Evolutionary conservation across 2,329 filamentous ascomycete species (phyloP), one percentile per base, ranked within the genome.

Genomic region (Penicillium freii): DNA sequence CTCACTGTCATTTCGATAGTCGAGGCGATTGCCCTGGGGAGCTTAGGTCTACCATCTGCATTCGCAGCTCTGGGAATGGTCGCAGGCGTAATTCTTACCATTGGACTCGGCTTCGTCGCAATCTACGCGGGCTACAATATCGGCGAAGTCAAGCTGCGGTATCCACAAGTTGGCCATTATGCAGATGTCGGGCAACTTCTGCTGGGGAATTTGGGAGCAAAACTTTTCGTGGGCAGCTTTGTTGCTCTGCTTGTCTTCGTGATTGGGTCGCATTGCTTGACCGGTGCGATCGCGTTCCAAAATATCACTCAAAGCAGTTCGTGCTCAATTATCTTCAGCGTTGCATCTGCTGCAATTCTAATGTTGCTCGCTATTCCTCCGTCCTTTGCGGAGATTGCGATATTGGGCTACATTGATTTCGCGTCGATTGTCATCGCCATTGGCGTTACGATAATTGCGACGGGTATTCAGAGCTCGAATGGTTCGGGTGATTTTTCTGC

Each of bases 391-490:
- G 70, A 72, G 47, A 65, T 71, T 34, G 70, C 70, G 6, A 70
- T 72, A 21, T 56, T 72, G 3, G 70, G 70, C 23, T 72, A 72
- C 49, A 62, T 72, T 33, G 70, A 72, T 44, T 72, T 72, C 45
- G 66, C 57, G n/a, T 71, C 69, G 9, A 72, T 72, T 31, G 49
- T 71, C 15, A 29, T 64, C 9, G 70, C 70, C 5, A 71, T 72
- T 38, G 62, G 68, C 0, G 62, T 72, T 34, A 70, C 67, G 13
- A 69, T 72, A 54, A 64, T 72, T 51, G 69, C 63, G 1, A 69
- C 69, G 2, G 68, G 69, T 9, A 59, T 71, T 19, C 60, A 66
- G 34, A 64, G 58, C 17, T 54, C 46, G 38, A 65, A 60, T 23
- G 48, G 48, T 8, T 39, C 51, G 3, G 66, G 66, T 38, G 63